Evolutionary conservation across 1,284 basidiomycete genomes (phyloP).

Genomic region (Cryptococcus wingfieldii): DNA sequence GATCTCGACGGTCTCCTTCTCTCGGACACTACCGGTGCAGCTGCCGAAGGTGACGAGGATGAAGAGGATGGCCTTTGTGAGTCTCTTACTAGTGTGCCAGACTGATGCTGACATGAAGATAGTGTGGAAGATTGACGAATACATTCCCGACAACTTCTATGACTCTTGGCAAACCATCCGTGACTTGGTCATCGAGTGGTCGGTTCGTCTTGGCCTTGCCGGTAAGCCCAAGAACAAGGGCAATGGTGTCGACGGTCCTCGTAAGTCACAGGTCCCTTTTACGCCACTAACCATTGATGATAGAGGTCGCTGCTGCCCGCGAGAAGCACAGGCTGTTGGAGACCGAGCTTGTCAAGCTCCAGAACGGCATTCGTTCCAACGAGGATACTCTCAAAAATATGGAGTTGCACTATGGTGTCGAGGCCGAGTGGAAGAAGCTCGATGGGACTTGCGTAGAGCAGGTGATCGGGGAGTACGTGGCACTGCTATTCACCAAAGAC

Average conservation of each 20-base stretch:
- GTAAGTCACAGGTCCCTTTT: constrained; percentile 19
- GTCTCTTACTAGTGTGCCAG: not conserved
- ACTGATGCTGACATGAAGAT: constrained; percentile 1
- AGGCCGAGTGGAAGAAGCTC: constrained; percentile 95
- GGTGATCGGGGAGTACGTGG: constrained; percentile 78
- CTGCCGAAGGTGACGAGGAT: constrained; percentile 25
- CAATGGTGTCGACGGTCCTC: constrained; percentile 30
- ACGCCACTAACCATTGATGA: not conserved
- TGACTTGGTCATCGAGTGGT: constrained; percentile 60
- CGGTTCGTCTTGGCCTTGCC: constrained; percentile 63
- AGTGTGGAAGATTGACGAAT: constrained; percentile 80
- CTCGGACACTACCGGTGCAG: constrained; percentile 60
- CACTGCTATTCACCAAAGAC: not conserved
- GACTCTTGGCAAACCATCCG: constrained; percentile 72
- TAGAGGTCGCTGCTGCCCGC: constrained; percentile 54
- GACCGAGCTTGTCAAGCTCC: constrained; percentile 49
- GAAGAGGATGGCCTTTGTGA: constrained; percentile 24
- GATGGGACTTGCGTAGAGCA: constrained; percentile 75
- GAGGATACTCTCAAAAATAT: constrained; percentile 37
- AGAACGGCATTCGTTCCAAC: constrained; percentile 23
- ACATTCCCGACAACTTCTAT: constrained; percentile 77
- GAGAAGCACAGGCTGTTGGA: constrained; percentile 53
- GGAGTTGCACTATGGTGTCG: constrained; percentile 69
- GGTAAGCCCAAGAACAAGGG: constrained; percentile 20
- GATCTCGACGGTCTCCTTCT: constrained; percentile 71